A percentile compares a stretch with the other conserved stretches of the same genome.
Evolutionary conservation across 139 green algal species (phyloP).

Genomic region (Chlamydomonas asymmetrica): DNA sequence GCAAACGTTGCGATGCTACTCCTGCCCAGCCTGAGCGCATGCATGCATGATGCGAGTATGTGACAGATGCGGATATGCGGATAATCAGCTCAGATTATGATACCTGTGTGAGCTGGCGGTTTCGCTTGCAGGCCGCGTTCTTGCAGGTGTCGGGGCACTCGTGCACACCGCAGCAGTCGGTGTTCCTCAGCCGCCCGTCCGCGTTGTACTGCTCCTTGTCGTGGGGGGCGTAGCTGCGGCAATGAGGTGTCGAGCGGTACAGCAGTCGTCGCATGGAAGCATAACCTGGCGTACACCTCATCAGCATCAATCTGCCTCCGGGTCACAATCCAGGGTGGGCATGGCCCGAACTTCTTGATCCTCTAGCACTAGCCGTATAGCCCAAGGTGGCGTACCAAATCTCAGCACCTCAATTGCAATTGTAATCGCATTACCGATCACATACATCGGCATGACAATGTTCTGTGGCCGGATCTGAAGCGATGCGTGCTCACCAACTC

Average conservation of each 20-base stretch:
- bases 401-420: too few relatives aligned
- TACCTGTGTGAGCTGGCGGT: conserved; percentile 41
- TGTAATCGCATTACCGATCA: too few relatives aligned
- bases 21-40: neutral
- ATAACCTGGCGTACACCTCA: too few relatives aligned
- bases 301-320: too few relatives aligned
- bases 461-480: too few relatives aligned
- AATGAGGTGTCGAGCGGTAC: neutral
- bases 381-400: too few relatives aligned
- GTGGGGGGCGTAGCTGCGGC: conserved; percentile 17
- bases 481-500: too few relatives aligned
- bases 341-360: too few relatives aligned
- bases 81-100: neutral
- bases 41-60: neutral
- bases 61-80: neutral
- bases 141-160: conserved; percentile 33
- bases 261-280: too few relatives aligned
- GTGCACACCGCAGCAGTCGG: conserved; percentile 37
- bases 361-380: too few relatives aligned
- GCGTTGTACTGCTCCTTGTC: conserved; percentile 27
- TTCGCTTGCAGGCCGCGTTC: conserved; percentile 15
- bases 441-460: too few relatives aligned
- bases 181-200: conserved; percentile 34
- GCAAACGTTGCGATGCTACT: neutral
- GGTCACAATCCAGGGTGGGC: too few relatives aligned